These are phyloP conservation scores for Cutaneotrichosporon cyanovorans DNA, from an alignment of 1,284 basidiomycete species.

Conservation along the genomic window DNA sequence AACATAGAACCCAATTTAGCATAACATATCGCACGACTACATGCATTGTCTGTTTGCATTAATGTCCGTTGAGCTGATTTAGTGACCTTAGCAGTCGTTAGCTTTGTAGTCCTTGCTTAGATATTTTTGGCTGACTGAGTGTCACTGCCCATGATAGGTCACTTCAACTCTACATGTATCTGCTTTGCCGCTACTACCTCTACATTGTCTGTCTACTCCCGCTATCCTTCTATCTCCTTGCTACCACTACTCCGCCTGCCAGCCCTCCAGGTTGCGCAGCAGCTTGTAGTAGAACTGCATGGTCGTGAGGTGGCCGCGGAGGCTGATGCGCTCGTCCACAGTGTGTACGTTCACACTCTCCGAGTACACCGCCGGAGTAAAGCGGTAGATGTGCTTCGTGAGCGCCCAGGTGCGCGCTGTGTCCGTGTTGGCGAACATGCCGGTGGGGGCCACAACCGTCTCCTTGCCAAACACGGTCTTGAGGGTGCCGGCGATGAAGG, in stretches of 20 bases:
- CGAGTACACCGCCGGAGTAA: conserved; percentile 39
- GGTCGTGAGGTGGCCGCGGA: conserved; percentile 45
- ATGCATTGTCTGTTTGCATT: too few species aligned
- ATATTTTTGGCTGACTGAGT: too few species aligned
- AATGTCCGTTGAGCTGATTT: too few species aligned
- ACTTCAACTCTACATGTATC: too few species aligned
- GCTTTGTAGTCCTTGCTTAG: too few species aligned
- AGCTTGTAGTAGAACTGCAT: conserved; percentile 50
- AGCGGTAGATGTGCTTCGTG: conserved; percentile 49
- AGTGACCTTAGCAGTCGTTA: too few species aligned
- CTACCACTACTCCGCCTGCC: conserved; percentile 11
- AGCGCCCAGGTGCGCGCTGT: conserved; percentile 47
- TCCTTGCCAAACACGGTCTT: conserved; percentile 44
- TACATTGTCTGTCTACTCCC: too few species aligned
- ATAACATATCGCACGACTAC: too few species aligned
- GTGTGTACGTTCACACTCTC: conserved; percentile 47
- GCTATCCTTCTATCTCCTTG: too few species aligned
- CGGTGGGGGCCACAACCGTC: conserved; percentile 47
- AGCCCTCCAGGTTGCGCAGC: conserved; percentile 47
- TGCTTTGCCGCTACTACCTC: too few species aligned
- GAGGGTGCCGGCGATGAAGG: conserved; percentile 44
- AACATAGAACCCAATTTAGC: too few species aligned
- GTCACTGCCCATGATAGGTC: too few species aligned
- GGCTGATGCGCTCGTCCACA: conserved; percentile 48
- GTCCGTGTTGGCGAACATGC: conserved; percentile 49